Percentiles rank a stretch among this genome's conserved stretches.
These are phyloP conservation scores for Aureobasidium zeae DNA, from an alignment of 2,329 filamentous ascomycete genomes.

Conservation along the genomic window DNA sequence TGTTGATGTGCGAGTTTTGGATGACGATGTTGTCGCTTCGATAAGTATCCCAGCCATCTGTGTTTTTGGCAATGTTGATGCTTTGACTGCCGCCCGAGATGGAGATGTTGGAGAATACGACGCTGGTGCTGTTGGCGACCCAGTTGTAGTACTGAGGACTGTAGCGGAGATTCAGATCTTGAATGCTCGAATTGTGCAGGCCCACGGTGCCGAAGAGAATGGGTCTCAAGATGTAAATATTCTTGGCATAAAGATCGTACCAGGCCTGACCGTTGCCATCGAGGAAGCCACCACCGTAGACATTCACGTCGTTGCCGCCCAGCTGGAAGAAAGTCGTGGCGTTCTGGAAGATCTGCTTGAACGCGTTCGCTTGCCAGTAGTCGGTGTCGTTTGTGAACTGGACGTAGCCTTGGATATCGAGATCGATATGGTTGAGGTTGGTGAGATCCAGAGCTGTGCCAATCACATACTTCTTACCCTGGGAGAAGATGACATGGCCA, in stretches of 20 bases:
- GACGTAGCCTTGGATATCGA: conserved; percentile 52
- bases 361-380: conserved; percentile 58
- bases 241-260: conserved; percentile 52
- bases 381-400: conserved; percentile 57
- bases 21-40: conserved; percentile 54
- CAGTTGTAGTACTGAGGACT: conserved; percentile 56
- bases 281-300: conserved; percentile 56
- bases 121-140: conserved; percentile 55
- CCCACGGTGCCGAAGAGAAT: conserved; percentile 50
- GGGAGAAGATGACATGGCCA: conserved; percentile 51
- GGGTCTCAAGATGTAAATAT: conserved; percentile 50
- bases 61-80: conserved; percentile 52
- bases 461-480: conserved; percentile 49
- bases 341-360: conserved; percentile 58
- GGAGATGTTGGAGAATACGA: conserved; percentile 53
- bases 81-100: conserved; percentile 48
- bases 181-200: conserved; percentile 49
- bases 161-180: conserved; percentile 52
- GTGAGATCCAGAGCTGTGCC: conserved; percentile 57
- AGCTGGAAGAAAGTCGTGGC: conserved; percentile 58
- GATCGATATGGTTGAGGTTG: conserved; percentile 54
- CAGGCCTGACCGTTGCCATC: conserved; percentile 57
- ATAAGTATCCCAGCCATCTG: conserved; percentile 50
- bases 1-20: conserved; percentile 55
- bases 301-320: conserved; percentile 56